Evolutionary conservation across 257 asterid species (phyloP).

Genomic region (Euphrasia confusa): DNA sequence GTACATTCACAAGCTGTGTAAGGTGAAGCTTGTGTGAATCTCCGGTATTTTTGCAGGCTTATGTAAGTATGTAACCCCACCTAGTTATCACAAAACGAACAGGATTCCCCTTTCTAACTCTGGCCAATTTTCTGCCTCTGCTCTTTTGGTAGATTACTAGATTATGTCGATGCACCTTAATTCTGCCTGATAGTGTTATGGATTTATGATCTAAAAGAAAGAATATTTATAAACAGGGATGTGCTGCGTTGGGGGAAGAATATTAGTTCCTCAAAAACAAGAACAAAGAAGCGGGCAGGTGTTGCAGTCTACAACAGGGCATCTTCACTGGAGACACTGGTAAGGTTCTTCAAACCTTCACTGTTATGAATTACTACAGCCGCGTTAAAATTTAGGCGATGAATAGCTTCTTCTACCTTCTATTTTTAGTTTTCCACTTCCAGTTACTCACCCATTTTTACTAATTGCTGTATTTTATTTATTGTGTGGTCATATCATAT

Average conservation of each 20-base stretch:
- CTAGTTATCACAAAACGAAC: not conserved
- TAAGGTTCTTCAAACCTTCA: constrained; percentile 36
- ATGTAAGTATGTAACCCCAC: constrained; percentile 11
- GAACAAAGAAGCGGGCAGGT: constrained; percentile 90
- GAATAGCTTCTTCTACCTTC: not conserved
- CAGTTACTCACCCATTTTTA: not conserved
- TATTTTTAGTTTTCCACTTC: too few relatives aligned
- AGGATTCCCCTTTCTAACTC: not conserved
- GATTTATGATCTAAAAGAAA: constrained; percentile 19
- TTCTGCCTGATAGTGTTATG: not conserved
- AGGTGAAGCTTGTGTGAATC: too few relatives aligned
- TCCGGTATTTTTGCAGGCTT: not conserved
- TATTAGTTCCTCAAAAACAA: constrained; percentile 78
- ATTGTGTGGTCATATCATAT: not conserved
- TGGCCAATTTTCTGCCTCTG: not conserved
- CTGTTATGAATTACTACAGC: not conserved
- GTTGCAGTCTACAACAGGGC: constrained; percentile 94
- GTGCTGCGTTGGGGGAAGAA: constrained; percentile 98
- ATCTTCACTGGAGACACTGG: constrained; percentile 94
- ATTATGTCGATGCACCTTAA: not conserved
- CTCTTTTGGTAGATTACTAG: not conserved
- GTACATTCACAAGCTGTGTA: constrained; percentile 1
- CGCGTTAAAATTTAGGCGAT: constrained; percentile 13
- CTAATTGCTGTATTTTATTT: too few relatives aligned
- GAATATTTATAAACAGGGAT: constrained; percentile 45